Percentiles rank a stretch among this genome's conserved stretches.
These are phyloP conservation scores for Ascochyta fabae DNA, from an alignment of 2,329 filamentous ascomycete species.

Conservation along the genomic window DNA sequence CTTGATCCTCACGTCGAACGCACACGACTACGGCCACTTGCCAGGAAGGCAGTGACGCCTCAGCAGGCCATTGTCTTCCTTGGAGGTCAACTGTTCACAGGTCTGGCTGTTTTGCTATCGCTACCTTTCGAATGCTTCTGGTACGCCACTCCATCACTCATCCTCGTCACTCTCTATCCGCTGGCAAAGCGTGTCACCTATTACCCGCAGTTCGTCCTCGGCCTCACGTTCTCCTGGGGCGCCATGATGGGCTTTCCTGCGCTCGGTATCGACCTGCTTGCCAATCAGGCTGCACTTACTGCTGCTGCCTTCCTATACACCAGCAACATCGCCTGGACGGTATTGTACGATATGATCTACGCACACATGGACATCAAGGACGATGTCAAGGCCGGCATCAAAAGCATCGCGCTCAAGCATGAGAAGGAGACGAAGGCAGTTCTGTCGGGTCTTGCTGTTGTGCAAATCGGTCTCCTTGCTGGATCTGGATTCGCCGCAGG, in stretches of 20 bases:
- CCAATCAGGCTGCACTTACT: constrained; percentile 65
- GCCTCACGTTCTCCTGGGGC: constrained; percentile 87
- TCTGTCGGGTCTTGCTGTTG: constrained; percentile 70
- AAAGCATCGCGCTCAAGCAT: constrained; percentile 83
- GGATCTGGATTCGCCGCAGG: constrained; percentile 70
- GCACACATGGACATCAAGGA: constrained; percentile 91
- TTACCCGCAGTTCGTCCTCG: constrained; percentile 84
- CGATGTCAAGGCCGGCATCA: constrained; percentile 85
- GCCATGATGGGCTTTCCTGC: constrained; percentile 88
- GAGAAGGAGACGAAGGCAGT: constrained; percentile 78
- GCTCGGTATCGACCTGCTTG: constrained; percentile 76
- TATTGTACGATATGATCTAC: constrained; percentile 92
- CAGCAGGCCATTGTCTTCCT: constrained; percentile 76
- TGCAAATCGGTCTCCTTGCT: constrained; percentile 73
- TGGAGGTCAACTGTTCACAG: constrained; percentile 74
- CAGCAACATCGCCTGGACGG: constrained; percentile 84
- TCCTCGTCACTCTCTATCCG: constrained; percentile 78
- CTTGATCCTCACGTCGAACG: constrained; percentile 81
- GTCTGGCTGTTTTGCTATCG: constrained; percentile 75
- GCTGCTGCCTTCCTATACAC: constrained; percentile 74
- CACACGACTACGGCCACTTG: constrained; percentile 80
- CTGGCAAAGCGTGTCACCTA: constrained; percentile 85
- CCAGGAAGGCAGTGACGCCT: constrained; percentile 76
- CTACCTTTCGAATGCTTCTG: constrained; percentile 76
- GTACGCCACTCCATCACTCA: constrained; percentile 77